phyloP scores from a whole-genome alignment of 768 basidiomycete genomes.

The Phylloporus sp. region DNA sequence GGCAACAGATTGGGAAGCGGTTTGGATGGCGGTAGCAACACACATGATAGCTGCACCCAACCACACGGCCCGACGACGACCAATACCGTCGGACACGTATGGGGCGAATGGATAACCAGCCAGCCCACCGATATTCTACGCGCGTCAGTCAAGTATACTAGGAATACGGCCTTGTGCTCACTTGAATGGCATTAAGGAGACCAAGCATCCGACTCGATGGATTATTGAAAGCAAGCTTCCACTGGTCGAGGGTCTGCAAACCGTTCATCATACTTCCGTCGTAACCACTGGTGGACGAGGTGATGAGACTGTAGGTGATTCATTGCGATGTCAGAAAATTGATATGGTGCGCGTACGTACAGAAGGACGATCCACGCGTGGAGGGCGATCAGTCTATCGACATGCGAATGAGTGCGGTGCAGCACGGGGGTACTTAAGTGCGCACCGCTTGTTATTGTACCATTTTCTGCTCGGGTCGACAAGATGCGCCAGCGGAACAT shows the following conservation, averaged over 20 bases:
- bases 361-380: conserved; percentile 68
- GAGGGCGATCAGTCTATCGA: conserved; percentile 49
- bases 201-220: conserved; percentile 58
- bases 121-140: conserved; percentile 63
- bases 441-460: conserved; percentile 74
- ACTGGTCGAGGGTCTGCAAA: conserved; percentile 61
- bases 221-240: conserved; percentile 55
- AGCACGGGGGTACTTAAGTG: not conserved
- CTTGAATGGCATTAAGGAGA: conserved; percentile 72
- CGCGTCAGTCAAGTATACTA: not conserved
- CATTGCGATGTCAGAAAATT: not conserved
- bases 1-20: conserved; percentile 62
- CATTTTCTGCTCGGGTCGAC: conserved; percentile 64
- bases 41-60: conserved; percentile 70
- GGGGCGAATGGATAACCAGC: conserved; percentile 68
- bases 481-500: conserved; percentile 45
- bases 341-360: conserved; percentile 31
- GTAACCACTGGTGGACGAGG: conserved; percentile 71
- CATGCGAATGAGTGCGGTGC: not conserved
- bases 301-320: conserved; percentile 50
- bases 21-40: conserved; percentile 61
- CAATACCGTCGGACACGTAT: conserved; percentile 66
- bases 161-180: conserved; percentile 19
- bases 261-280: conserved; percentile 81
- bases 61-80: conserved; percentile 61